Conservation (phyloP, 306 rosid genomes). For the Begonia fuchsioides region DNA sequence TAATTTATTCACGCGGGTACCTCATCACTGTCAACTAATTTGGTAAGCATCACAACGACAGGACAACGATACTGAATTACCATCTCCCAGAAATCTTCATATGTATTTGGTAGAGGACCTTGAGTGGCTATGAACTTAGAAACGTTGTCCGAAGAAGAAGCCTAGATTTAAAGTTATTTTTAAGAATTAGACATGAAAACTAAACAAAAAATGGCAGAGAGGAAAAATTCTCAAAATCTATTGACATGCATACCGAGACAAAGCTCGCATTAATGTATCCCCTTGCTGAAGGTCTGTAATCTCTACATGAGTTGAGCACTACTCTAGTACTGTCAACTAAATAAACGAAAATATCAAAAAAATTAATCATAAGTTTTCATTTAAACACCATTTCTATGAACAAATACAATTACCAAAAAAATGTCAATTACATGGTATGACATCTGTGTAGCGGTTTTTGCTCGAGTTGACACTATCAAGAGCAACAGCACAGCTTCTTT, state of each 20-base stretch:
- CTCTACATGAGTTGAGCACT: conserved; percentile 50
- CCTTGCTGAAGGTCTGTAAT: conserved; percentile 66
- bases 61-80: conserved; percentile 65
- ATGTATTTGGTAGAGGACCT: conserved; percentile 89
- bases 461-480: conserved; percentile 39
- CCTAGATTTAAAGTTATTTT: conserved; percentile 21
- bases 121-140: conserved; percentile 85
- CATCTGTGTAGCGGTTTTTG: conserved; percentile 71
- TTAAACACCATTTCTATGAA: background rate
- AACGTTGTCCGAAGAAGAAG: conserved; percentile 34
- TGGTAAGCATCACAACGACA: conserved; percentile 79
- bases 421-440: conserved; percentile 51
- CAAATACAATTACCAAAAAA: background rate
- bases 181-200: too few species aligned
- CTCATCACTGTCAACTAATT: conserved; percentile 62
- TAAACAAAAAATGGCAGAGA: too few species aligned
- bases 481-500: conserved; percentile 47
- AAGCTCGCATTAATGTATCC: conserved; percentile 92
- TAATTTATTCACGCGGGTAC: conserved; percentile 22
- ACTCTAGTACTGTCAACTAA: conserved; percentile 70
- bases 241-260: conserved; percentile 28
- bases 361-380: background rate
- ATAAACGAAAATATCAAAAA: conserved; percentile 4
- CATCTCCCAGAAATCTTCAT: conserved; percentile 98
- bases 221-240: too few species aligned